Conservation (phyloP, 2,329 filamentous ascomycete genomes). For the Blumeria graminis region DNA sequence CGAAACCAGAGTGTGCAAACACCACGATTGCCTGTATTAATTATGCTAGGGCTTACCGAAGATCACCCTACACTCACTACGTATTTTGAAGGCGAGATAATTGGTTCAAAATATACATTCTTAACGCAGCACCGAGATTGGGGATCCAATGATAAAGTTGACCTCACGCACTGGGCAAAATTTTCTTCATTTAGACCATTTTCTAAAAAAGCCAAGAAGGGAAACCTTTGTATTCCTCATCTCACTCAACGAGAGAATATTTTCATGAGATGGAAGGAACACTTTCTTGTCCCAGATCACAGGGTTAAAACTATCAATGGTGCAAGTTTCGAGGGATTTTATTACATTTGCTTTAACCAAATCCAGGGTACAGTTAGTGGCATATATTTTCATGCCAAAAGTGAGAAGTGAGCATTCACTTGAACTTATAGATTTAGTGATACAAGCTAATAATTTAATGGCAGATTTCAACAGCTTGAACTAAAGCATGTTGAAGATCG, state of each 20-base stretch:
- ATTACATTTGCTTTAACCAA: slow-evolving; percentile 98
- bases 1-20: neutral
- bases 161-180: slow-evolving; percentile 78
- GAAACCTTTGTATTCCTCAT: slow-evolving; percentile 38
- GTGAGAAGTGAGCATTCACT: slow-evolving; percentile 51
- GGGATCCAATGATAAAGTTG: slow-evolving; percentile 79
- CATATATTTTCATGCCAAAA: slow-evolving; percentile 95
- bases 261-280: slow-evolving; percentile 99
- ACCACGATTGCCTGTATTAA: too few species aligned
- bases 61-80: slow-evolving; percentile 95
- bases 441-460: slow-evolving; percentile 5
- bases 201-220: slow-evolving; percentile 30
- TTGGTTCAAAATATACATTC: slow-evolving; percentile 87
- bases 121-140: slow-evolving; percentile 69
- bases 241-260: slow-evolving; percentile 64
- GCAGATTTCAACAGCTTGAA: slow-evolving; percentile 76
- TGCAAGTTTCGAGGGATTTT: slow-evolving; percentile 94
- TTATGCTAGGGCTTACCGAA: slow-evolving; percentile 51
- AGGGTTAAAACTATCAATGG: slow-evolving; percentile 74
- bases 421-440: neutral
- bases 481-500: slow-evolving; percentile 67
- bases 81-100: slow-evolving; percentile 96
- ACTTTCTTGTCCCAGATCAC: slow-evolving; percentile 90
- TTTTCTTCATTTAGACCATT: slow-evolving; percentile 72
- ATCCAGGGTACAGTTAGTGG: slow-evolving; percentile 64